Percentiles rank a stretch among this genome's conserved stretches.
Conservation (phyloP, 2,329 filamentous ascomycete species). For the Arthrobotrys conoides region DNA sequence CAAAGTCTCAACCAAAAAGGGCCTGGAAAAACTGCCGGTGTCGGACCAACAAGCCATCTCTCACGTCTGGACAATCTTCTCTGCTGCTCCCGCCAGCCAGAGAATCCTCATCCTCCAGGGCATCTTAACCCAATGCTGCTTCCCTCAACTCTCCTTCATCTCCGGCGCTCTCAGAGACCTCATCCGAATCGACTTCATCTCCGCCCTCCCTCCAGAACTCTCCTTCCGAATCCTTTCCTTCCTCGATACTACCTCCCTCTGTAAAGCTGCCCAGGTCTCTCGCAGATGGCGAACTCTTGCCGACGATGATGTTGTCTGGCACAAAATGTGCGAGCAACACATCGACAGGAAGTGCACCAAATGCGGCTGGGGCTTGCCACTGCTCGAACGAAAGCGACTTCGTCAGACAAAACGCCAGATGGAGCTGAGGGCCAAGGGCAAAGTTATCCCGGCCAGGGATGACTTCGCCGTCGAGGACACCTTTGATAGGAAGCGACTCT, state of each 20-base stretch:
- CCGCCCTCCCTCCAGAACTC: conserved; percentile 88
- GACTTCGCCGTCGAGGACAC: conserved; percentile 14
- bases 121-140: conserved; percentile 96
- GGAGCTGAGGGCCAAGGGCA: conserved; percentile 76
- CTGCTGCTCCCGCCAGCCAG: conserved; percentile 91
- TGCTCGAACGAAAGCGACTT: conserved; percentile 88
- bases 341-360: conserved; percentile 94
- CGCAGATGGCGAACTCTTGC: conserved; percentile 87
- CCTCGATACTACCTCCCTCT: conserved; percentile 92
- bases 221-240: conserved; percentile 94
- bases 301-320: conserved; percentile 98
- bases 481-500: conserved; percentile 46
- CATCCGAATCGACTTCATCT: conserved; percentile 96
- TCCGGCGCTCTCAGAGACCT: conserved; percentile 92
- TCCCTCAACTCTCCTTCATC: conserved; percentile 93
- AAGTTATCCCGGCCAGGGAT: conserved; percentile 68
- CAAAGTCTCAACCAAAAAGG: conserved; percentile 66
- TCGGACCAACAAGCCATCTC: conserved; percentile 95
- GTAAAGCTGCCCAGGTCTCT: conserved; percentile 95
- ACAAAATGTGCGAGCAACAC: conserved; percentile 97
- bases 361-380: conserved; percentile 93
- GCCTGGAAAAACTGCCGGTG: conserved; percentile 84
- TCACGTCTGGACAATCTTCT: conserved; percentile 98
- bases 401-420: conserved; percentile 89
- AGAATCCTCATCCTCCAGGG: conserved; percentile 96